Evolutionary conservation across 371 early-diverging fungal species (phyloP).

Genomic region (Mortierella sp.): DNA sequence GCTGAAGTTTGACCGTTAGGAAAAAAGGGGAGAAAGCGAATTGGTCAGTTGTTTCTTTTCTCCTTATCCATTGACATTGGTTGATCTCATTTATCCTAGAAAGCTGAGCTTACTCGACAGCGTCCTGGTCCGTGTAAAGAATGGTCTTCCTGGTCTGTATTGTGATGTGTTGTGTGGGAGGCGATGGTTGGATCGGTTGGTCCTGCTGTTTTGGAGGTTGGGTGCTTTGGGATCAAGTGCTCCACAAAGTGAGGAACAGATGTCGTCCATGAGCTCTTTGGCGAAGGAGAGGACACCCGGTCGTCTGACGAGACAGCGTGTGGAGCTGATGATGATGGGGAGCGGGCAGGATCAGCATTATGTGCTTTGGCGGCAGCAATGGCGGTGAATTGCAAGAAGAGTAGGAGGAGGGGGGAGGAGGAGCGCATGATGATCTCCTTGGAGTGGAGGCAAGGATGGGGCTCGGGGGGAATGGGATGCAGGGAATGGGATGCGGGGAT

Average conservation of each 20-base stretch:
- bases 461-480: too few species aligned
- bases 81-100: background rate
- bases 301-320: background rate
- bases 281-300: background rate
- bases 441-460: too few species aligned
- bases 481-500: too few species aligned
- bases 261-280: conserved; percentile 10
- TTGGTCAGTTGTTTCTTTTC: background rate
- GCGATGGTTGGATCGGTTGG: conserved; percentile 1
- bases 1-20: conserved; percentile 54
- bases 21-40: conserved; percentile 1
- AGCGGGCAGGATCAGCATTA: background rate
- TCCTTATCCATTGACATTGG: too few species aligned
- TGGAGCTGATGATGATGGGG: conserved; percentile 12
- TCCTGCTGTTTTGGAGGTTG: background rate
- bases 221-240: conserved; percentile 20
- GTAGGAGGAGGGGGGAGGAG: background rate
- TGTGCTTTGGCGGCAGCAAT: background rate
- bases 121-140: conserved; percentile 15
- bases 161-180: background rate
- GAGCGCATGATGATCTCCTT: too few species aligned
- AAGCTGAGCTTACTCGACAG: conserved; percentile 10
- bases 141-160: conserved; percentile 13
- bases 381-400: conserved; percentile 1
- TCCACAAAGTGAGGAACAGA: conserved; percentile 28